phyloP scores from a whole-genome alignment of 306 rosid species.

The Quillaja saponaria region DNA sequence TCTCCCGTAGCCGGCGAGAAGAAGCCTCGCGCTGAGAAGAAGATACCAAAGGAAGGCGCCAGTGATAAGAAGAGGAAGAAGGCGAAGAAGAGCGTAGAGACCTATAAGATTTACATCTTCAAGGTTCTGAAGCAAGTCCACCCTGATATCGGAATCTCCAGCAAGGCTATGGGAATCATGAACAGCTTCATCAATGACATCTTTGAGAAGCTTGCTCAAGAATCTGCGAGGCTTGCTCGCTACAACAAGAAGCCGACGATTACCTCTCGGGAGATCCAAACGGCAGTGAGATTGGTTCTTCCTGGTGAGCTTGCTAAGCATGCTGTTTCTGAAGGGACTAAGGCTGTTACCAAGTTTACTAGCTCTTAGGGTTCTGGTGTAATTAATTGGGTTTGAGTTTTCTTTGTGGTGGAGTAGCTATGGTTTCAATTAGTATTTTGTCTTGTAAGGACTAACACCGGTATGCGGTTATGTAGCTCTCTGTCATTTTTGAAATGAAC shows the following conservation, averaged over 20 bases:
- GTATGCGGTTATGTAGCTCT: not conserved
- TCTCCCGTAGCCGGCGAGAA: conserved; percentile 51
- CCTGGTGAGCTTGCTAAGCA: conserved; percentile 68
- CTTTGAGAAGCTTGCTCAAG: conserved; percentile 40
- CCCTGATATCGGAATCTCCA: conserved; percentile 21
- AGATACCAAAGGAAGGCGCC: conserved; percentile 42
- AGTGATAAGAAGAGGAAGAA: conserved; percentile 53
- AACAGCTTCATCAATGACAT: too few relatives aligned
- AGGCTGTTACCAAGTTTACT: conserved; percentile 64
- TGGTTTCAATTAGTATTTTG: not conserved
- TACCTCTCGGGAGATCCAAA: conserved; percentile 63
- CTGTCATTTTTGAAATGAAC: too few relatives aligned
- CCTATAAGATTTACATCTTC: conserved; percentile 33
- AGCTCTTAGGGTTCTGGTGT: conserved; percentile 37
- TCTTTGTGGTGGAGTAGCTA: not conserved
- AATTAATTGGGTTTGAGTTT: too few relatives aligned
- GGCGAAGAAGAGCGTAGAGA: conserved; percentile 51
- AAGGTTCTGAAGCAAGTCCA: conserved; percentile 67
- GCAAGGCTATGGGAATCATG: too few relatives aligned
- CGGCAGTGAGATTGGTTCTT: conserved; percentile 53
- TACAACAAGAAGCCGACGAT: conserved; percentile 27
- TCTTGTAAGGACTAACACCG: not conserved
- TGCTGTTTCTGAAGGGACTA: conserved; percentile 66
- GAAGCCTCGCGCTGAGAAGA: conserved; percentile 62
- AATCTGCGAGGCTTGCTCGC: conserved; percentile 48